Evolutionary conservation across 768 basidiomycete genomes (phyloP).

Genomic region (Macrolepiota albuminosa): DNA sequence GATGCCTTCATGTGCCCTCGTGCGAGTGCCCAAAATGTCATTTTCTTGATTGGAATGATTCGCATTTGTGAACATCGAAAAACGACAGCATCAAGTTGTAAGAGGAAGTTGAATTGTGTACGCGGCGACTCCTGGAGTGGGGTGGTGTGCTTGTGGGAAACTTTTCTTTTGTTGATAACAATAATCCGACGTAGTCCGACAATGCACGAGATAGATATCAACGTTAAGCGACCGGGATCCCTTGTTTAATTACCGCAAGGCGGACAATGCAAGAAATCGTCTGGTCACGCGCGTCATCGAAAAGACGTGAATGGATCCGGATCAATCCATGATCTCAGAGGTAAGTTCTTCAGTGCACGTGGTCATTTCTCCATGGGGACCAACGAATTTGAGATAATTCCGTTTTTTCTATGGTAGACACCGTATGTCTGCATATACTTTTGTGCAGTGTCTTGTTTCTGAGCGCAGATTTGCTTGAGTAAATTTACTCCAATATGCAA

Average conservation of each 20-base stretch:
- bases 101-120: not conserved
- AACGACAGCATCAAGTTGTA: not conserved
- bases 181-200: not conserved
- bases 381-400: no score
- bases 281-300: not conserved
- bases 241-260: not conserved
- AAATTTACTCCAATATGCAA: no score
- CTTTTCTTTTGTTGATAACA: not conserved
- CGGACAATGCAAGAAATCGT: not conserved
- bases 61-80: no score
- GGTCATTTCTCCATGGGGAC: not conserved
- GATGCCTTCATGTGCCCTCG: not conserved
- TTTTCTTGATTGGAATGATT: not conserved
- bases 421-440: no score
- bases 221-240: not conserved
- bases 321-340: not conserved
- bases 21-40: not conserved
- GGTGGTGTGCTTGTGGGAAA: not conserved
- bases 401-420: no score
- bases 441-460: no score
- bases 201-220: not conserved
- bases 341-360: not conserved
- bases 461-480: no score
- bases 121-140: not conserved
- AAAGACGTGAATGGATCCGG: not conserved